Evolutionary conservation across 805 yeast genomes (phyloP), one percentile per base, ranked within the genome.

Genomic region (Candida ponderosae): DNA sequence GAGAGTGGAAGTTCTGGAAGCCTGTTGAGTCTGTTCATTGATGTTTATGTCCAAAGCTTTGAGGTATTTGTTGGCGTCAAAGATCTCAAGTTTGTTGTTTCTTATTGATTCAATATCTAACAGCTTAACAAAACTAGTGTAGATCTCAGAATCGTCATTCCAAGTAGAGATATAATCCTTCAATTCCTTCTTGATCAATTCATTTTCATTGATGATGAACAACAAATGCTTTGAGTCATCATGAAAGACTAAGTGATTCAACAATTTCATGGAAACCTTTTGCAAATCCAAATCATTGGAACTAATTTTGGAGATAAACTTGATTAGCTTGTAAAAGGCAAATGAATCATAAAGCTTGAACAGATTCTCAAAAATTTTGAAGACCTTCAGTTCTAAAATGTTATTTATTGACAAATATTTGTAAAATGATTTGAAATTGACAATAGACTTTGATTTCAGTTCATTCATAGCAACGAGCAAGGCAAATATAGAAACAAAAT

Each of bases 301-400:
- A 20, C 70, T 60, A 9, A 61, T 39, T 15, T 48, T 47, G 13
- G 49, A 46, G 10, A 59, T 52, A 27, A 63, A 62, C 37, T 58
- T 62, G 15, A 70, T 41, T 0, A 65, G 33, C 41, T 56, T 59
- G 37, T 52, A 60, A 14, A 63, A 39, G 1, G 63, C 57, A 26
- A 63, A 47, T 31, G 63, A 51, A 13, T 66, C 66, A 45, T 66
- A 62, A 0, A 59, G 36, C 5, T 55, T 39, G 18, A 67, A 47
- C 4, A 68, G 39, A 39, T 62, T 46, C 18, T 66, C 68, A 45
- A 63, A 48, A 11, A 49, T 36, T 18, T 46, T 40, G 19, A 47
- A 44, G 33, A 53, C 43, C 34, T 50, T 48, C 2, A 46, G 41
- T 47, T 44, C 50, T 48, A 46, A 36, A 31, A 42, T 38, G 42